Evolutionary conservation across 768 basidiomycete species (phyloP).

Genomic region (Favolaschia claudopus): DNA sequence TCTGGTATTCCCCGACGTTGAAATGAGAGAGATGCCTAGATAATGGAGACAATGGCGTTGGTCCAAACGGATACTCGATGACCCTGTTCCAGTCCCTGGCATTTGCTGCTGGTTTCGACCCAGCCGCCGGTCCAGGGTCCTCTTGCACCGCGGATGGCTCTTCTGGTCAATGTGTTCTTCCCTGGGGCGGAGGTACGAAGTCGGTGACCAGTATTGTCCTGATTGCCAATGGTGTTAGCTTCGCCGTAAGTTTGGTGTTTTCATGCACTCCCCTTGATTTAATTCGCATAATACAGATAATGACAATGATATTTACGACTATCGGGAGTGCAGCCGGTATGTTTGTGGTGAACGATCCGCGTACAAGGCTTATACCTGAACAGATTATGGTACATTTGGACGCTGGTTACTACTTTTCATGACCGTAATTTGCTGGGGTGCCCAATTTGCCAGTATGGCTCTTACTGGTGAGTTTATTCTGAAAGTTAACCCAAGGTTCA

Average conservation of each 20-base stretch:
- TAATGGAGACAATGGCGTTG: constrained; percentile 60
- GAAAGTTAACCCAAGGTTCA: background rate
- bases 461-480: constrained; percentile 62
- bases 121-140: constrained; percentile 71
- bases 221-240: constrained; percentile 77
- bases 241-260: constrained; percentile 58
- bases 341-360: background rate
- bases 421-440: constrained; percentile 81
- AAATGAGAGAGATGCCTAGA: constrained; percentile 4
- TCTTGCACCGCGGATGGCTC: constrained; percentile 64
- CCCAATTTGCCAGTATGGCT: constrained; percentile 80
- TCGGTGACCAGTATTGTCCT: constrained; percentile 80
- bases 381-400: constrained; percentile 74
- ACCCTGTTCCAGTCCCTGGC: constrained; percentile 80
- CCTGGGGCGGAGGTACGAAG: constrained; percentile 79
- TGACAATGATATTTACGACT: constrained; percentile 85
- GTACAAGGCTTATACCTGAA: background rate
- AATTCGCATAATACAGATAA: constrained; percentile 51
- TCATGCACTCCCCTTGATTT: background rate
- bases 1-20: constrained; percentile 40
- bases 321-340: constrained; percentile 70
- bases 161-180: constrained; percentile 80
- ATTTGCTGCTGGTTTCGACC: constrained; percentile 77
- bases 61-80: constrained; percentile 72
- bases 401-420: constrained; percentile 78